Base-by-base conservation (phyloP, 1,139 yeast species). In the Wickerhamiella infanticola region DNA sequence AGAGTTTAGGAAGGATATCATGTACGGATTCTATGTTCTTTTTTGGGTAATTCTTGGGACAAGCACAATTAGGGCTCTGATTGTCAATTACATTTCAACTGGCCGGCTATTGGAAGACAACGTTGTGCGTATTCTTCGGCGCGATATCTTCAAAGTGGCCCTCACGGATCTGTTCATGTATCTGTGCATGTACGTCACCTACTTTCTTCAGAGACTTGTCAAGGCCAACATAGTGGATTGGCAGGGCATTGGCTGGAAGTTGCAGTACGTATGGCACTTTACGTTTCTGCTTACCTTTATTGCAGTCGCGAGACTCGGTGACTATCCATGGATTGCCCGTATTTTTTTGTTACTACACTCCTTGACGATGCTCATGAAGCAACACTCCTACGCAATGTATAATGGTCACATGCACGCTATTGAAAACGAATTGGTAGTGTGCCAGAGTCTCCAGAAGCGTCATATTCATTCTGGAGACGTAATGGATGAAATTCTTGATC, bases 381-480 rank as follows among this genome's bases (percentile, higher is more conserved):
- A 80, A 77, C 96, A 88, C 61, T 84, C 95, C 1, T 88, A 79
- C 59, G 84, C 83, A 1, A 84, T 80, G 56, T 88, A 79, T 65
- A 86, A 86, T 59, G 97, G 96, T 0, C 84, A 86, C 59, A 66
- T 86, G 47, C 84, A 94, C 90, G 66, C 63, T 26, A 73, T 81
- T 33, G 56, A 59, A 31, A 64, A 67, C n/a, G 94, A 83, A 54
- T 65, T 81, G 45, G 55, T 67, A 5, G 69, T 67, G 48, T 74
- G 85, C 6, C 53, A 65, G 56, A 55, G 55, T 26, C 47, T 66
- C 57, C 48, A 63, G 57, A 49, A 55, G 48, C 50, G 43, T 1
- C 40, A 40, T 13, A 45, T 36, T 11, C 40, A 39, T 11, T 40
- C 39, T 26, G 48, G 44, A 33, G 47, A 43, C 9, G 46, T 47